These are phyloP conservation scores for Boletus pseudo-olivaceus DNA, from an alignment of 768 basidiomycete genomes.

Conservation along the genomic window DNA sequence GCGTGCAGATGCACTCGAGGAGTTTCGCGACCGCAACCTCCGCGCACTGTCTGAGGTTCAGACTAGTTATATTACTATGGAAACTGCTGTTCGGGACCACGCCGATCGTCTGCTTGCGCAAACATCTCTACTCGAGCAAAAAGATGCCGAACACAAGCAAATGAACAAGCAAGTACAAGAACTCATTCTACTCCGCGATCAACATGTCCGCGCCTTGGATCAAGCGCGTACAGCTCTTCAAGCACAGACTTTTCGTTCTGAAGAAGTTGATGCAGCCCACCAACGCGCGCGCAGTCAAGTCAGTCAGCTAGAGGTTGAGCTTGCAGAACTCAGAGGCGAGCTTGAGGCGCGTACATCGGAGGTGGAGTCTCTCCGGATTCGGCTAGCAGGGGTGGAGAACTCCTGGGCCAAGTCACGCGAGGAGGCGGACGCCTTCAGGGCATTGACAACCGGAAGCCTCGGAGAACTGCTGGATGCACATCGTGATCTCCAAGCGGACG, in stretches of 20 bases:
- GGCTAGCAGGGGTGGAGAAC: constrained; percentile 80
- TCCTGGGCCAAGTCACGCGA: constrained; percentile 90
- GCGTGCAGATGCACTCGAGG: constrained; percentile 73
- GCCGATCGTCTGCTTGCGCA: constrained; percentile 70
- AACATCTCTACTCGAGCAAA: constrained; percentile 70
- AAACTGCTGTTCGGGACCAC: constrained; percentile 70
- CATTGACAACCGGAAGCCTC: constrained; percentile 79
- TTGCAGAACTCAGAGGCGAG: constrained; percentile 77
- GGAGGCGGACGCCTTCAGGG: constrained; percentile 87
- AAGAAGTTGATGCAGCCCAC: constrained; percentile 75
- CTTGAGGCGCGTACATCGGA: constrained; percentile 74
- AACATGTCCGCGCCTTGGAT: constrained; percentile 84
- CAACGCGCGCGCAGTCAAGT: constrained; percentile 68
- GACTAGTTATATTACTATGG: constrained; percentile 54
- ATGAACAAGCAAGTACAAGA: constrained; percentile 69
- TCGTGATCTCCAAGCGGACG: constrained; percentile 78
- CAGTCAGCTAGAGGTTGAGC: constrained; percentile 65
- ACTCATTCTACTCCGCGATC: constrained; percentile 64
- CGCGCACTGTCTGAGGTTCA: constrained; percentile 72
- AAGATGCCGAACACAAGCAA: constrained; percentile 71
- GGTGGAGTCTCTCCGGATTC: constrained; percentile 60
- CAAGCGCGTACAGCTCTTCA: constrained; percentile 77
- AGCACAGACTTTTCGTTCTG: constrained; percentile 70
- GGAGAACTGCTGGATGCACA: constrained; percentile 88
- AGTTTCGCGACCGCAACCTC: constrained; percentile 56